These are phyloP conservation scores for Sclerotinia borealis DNA, from an alignment of 2,329 filamentous ascomycete genomes.

Conservation along the genomic window DNA sequence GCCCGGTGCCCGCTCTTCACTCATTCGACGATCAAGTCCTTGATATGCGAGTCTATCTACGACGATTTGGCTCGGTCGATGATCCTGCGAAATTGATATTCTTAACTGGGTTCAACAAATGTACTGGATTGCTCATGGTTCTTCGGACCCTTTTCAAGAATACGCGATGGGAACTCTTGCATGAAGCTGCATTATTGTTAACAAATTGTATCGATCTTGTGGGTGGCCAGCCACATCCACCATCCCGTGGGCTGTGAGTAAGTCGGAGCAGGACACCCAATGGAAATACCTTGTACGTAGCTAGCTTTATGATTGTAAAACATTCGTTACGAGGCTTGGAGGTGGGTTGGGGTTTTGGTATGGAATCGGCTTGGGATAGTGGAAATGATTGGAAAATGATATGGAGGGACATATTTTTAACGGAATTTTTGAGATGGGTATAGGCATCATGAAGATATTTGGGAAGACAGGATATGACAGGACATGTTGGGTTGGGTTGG, in stretches of 20 bases:
- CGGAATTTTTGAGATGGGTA: not conserved
- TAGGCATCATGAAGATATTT: not conserved
- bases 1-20: slow-evolving; percentile 37
- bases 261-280: not conserved
- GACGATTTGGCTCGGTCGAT: slow-evolving; percentile 62
- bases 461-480: not conserved
- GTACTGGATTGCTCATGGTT: slow-evolving; percentile 73
- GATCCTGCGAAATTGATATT: slow-evolving; percentile 72
- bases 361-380: not conserved
- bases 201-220: slow-evolving; percentile 66
- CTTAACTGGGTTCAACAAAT: slow-evolving; percentile 72
- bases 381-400: not conserved
- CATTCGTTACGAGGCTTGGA: not conserved
- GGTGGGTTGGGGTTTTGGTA: not conserved
- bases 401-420: not conserved
- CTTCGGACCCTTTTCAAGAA: slow-evolving; percentile 75
- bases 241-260: not conserved
- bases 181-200: slow-evolving; percentile 77
- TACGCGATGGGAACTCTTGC: slow-evolving; percentile 84
- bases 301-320: not conserved
- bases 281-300: too few relatives aligned
- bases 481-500: not conserved
- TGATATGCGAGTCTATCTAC: slow-evolving; percentile 76
- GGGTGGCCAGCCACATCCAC: slow-evolving; percentile 5
- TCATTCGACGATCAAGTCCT: slow-evolving; percentile 60